Conservation (phyloP, 129 eudicot genomes). For the sunflower (Helianthus annuus) region DNA sequence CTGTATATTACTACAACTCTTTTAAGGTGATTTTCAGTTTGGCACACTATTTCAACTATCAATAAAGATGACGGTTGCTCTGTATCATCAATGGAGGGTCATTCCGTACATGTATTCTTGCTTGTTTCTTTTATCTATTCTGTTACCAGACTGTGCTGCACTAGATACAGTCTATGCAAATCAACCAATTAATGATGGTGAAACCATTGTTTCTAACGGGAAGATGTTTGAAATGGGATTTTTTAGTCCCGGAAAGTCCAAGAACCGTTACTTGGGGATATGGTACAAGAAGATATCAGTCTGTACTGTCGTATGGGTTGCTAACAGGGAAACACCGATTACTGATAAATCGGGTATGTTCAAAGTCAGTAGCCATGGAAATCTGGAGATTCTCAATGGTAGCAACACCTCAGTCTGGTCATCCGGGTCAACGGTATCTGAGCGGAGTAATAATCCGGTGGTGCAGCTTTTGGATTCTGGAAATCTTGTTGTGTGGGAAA, state of each 20-base stretch:
- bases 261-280: conserved; percentile 29
- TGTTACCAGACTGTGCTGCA: background rate
- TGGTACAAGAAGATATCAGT: conserved; percentile 34
- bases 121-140: background rate
- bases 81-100: conserved; percentile 4
- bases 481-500: conserved; percentile 22
- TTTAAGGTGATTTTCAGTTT: background rate
- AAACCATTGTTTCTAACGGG: conserved; percentile 16
- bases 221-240: conserved; percentile 18
- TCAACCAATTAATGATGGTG: conserved; percentile 20
- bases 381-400: conserved; percentile 11
- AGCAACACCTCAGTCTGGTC: conserved; percentile 20
- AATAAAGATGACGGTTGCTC: background rate
- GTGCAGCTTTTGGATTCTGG: conserved; percentile 29
- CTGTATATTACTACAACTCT: no score
- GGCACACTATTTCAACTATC: no score
- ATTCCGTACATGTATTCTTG: conserved; percentile 1
- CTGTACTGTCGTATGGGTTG: conserved; percentile 33
- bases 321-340: conserved; percentile 36
- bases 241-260: conserved; percentile 23
- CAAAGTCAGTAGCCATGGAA: conserved; percentile 7
- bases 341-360: conserved; percentile 28
- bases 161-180: conserved; percentile 6
- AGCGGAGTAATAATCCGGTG: conserved; percentile 3
- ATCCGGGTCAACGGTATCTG: conserved; percentile 20